Evolutionary conservation across 768 basidiomycete genomes (phyloP).

Genomic region (Hortiboletus campestris): DNA sequence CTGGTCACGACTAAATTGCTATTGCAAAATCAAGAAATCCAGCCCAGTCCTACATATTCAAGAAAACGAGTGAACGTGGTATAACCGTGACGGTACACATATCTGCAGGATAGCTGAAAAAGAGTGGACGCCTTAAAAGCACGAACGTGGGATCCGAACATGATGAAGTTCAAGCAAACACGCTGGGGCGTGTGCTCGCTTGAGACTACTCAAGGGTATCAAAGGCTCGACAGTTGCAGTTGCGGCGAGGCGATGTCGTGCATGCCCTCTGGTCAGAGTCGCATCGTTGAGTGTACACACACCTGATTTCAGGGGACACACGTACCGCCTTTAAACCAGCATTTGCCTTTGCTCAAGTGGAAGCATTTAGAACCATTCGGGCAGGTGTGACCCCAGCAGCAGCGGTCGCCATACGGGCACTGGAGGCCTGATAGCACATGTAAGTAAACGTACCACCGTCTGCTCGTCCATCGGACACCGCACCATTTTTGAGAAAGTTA

Average conservation of each 20-base stretch:
- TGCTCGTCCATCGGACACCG: conserved; percentile 1
- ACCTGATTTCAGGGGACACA: background rate
- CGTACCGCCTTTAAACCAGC: conserved; percentile 81
- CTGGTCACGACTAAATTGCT: conserved; percentile 25
- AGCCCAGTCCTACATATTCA: conserved; percentile 23
- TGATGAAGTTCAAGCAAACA: conserved; percentile 7
- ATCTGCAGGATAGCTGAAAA: conserved; percentile 18
- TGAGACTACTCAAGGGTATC: conserved; percentile 19
- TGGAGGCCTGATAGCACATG: conserved; percentile 47
- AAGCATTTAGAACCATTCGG: conserved; percentile 72
- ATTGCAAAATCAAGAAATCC: conserved; percentile 27
- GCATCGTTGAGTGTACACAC: conserved; percentile 2
- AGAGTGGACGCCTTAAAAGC: conserved; percentile 27
- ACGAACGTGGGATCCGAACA: conserved; percentile 11
- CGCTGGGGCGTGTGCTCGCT: background rate
- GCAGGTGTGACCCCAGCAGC: conserved; percentile 84
- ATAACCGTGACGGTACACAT: conserved; percentile 23
- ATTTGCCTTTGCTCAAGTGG: conserved; percentile 75
- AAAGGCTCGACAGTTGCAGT: conserved; percentile 18
- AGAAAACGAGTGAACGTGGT: conserved; percentile 31
- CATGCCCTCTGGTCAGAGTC: conserved; percentile 38
- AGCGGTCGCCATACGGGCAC: conserved; percentile 73
- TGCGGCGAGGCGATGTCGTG: conserved; percentile 28
- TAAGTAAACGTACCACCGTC: conserved; percentile 5
- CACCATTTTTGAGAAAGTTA: conserved; percentile 80